A percentile compares a stretch with the other conserved stretches of the same genome.
Conservation (phyloP, 2,329 filamentous ascomycete genomes). For the Chaetomium globosum region DNA sequence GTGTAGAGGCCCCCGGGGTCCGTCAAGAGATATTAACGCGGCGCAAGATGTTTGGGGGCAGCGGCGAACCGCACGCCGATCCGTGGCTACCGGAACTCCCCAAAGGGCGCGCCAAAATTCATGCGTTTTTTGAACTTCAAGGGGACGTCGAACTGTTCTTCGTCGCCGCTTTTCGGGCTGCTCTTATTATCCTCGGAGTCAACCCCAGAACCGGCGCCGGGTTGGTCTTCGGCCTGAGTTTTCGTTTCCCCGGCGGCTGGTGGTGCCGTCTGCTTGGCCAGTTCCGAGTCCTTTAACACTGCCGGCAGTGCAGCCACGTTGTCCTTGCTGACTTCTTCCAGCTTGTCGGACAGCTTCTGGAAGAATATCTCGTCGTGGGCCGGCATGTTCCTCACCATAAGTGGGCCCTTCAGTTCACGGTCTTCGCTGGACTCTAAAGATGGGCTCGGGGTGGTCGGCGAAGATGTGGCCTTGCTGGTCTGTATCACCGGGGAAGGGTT, state of each 20-base stretch:
- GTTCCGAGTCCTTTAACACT: conserved; percentile 40
- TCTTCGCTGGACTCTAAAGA: conserved; percentile 50
- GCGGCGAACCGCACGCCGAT: background rate
- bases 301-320: conserved; percentile 51
- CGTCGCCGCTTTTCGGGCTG: conserved; percentile 37
- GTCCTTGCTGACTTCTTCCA: conserved; percentile 53
- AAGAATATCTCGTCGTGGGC: conserved; percentile 60
- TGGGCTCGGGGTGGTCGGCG: conserved; percentile 34
- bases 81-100: conserved; percentile 36
- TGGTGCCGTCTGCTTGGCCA: background rate
- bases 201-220: conserved; percentile 22
- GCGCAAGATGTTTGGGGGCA: background rate
- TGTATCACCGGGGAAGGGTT: conserved; percentile 33
- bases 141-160: conserved; percentile 48
- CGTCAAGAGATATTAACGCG: background rate
- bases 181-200: conserved; percentile 35
- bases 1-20: background rate
- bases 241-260: conserved; percentile 12
- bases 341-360: conserved; percentile 53
- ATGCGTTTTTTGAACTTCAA: conserved; percentile 50
- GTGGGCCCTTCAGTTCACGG: conserved; percentile 52
- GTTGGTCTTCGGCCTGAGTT: background rate
- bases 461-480: conserved; percentile 23
- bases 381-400: conserved; percentile 59
- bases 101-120: conserved; percentile 55